Percentiles rank a stretch among this genome's conserved stretches.
phyloP scores from a whole-genome alignment of 1,139 yeast species.

The Taphrina communis region DNA sequence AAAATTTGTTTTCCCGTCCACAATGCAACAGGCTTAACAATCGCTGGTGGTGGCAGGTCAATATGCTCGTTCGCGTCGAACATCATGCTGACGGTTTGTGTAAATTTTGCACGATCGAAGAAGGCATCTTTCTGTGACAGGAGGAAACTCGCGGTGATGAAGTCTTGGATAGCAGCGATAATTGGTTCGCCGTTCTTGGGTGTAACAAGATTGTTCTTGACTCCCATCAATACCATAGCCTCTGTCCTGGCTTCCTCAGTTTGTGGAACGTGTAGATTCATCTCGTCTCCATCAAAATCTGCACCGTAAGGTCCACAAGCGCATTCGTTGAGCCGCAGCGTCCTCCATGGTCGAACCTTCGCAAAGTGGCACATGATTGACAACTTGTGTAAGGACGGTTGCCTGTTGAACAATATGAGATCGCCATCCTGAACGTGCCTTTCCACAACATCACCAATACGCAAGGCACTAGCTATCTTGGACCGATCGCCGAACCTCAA shows the following conservation, averaged over 20 bases:
- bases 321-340: conserved; percentile 96
- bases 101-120: conserved; percentile 82
- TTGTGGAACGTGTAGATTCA: conserved; percentile 98
- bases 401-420: conserved; percentile 92
- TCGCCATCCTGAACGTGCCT: conserved; percentile 98
- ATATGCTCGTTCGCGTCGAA: conserved; percentile 86
- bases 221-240: conserved; percentile 97
- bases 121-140: conserved; percentile 93
- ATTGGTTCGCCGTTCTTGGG: conserved; percentile 99
- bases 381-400: conserved; percentile 93
- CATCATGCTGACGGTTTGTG: conserved; percentile 91
- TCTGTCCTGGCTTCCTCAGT: conserved; percentile 99
- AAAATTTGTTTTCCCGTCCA: conserved; percentile 99
- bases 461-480: conserved; percentile 75
- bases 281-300: conserved; percentile 99
- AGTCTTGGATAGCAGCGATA: conserved; percentile 99
- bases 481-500: conserved; percentile 84
- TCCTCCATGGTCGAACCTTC: conserved; percentile 96
- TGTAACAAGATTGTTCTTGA: conserved; percentile 87
- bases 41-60: conserved; percentile 94
- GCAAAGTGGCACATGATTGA: conserved; percentile 96
- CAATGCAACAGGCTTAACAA: conserved; percentile 80
- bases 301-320: conserved; percentile 99
- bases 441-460: conserved; percentile 93
- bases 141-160: conserved; percentile 92